phyloP scores from a whole-genome alignment of 2,329 filamentous ascomycete species.

The Scedosporium minutisporum region DNA sequence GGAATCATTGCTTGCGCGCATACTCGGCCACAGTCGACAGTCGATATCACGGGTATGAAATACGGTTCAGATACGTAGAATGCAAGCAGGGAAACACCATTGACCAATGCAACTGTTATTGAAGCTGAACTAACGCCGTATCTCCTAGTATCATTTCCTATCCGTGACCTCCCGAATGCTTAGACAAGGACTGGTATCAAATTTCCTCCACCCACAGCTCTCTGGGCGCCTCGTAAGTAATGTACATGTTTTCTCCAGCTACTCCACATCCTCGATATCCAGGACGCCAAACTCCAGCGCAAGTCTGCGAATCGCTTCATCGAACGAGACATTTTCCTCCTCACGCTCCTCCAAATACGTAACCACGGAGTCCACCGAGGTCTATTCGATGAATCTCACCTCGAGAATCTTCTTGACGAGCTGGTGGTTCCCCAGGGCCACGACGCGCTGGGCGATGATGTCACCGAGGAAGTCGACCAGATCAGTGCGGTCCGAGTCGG shows the following conservation, averaged over 20 bases:
- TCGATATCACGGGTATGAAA: too few species aligned
- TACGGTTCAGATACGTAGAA: too few species aligned
- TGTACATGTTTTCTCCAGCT: too few species aligned
- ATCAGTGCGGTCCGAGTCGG: slow-evolving; percentile 30
- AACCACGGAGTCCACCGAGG: background rate
- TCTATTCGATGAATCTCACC: slow-evolving; percentile 35
- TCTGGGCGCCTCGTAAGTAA: background rate
- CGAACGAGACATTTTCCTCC: slow-evolving; percentile 10
- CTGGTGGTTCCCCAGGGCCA: slow-evolving; percentile 32
- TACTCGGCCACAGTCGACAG: too few species aligned
- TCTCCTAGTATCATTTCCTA: too few species aligned
- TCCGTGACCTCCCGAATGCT: too few species aligned
- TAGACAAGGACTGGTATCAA: too few species aligned
- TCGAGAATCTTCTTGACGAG: slow-evolving; percentile 44
- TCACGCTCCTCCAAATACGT: background rate
- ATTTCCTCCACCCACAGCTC: background rate
- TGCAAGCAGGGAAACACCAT: too few species aligned
- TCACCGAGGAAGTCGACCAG: slow-evolving; percentile 46
- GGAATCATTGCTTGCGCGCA: too few species aligned
- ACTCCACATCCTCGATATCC: background rate
- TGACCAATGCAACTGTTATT: too few species aligned
- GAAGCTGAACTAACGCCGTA: too few species aligned
- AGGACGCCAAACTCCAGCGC: background rate
- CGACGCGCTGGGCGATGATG: slow-evolving; percentile 40
- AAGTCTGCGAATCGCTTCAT: background rate